These are phyloP conservation scores for Butyriboletus appendiculatus DNA, from an alignment of 1,284 basidiomycete genomes.

Conservation along the genomic window DNA sequence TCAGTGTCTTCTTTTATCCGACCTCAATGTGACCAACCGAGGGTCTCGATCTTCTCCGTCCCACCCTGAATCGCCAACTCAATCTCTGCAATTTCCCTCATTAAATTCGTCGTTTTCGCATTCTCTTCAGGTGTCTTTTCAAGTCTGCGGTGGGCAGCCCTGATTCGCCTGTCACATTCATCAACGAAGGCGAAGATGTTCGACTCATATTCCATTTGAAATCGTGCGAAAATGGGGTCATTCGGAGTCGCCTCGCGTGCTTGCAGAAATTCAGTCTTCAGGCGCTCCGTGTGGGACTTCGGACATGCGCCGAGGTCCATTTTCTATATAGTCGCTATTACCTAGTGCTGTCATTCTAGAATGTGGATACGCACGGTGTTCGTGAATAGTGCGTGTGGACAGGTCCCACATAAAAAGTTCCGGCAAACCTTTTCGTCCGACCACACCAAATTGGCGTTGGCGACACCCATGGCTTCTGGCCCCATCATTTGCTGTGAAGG, in stretches of 20 bases:
- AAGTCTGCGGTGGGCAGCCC: conserved; percentile 89
- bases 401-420: conserved; percentile 97
- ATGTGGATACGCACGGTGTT: conserved; percentile 79
- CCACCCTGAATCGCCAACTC: conserved; percentile 98
- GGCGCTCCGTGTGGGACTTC: conserved; percentile 92
- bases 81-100: conserved; percentile 99
- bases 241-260: conserved; percentile 73
- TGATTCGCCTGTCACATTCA: conserved; percentile 96
- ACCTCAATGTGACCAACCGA: conserved; percentile 57
- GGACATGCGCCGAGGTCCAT: conserved; percentile 99
- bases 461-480: conserved; percentile 96
- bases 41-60: conserved; percentile 95
- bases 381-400: conserved; percentile 96
- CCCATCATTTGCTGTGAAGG: conserved; percentile 93
- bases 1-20: conserved; percentile 12
- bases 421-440: conserved; percentile 99
- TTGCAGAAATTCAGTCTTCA: conserved; percentile 89
- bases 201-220: conserved; percentile 93
- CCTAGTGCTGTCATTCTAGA: background rate
- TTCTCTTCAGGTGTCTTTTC: conserved; percentile 99
- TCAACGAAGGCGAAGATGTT: conserved; percentile 97
- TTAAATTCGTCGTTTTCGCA: conserved; percentile 96
- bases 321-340: conserved; percentile 66
- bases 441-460: conserved; percentile 92
- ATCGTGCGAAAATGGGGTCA: conserved; percentile 79